These are phyloP conservation scores for Euclidium syriacum DNA, from an alignment of 345 rosid genomes.

Conservation along the genomic window DNA sequence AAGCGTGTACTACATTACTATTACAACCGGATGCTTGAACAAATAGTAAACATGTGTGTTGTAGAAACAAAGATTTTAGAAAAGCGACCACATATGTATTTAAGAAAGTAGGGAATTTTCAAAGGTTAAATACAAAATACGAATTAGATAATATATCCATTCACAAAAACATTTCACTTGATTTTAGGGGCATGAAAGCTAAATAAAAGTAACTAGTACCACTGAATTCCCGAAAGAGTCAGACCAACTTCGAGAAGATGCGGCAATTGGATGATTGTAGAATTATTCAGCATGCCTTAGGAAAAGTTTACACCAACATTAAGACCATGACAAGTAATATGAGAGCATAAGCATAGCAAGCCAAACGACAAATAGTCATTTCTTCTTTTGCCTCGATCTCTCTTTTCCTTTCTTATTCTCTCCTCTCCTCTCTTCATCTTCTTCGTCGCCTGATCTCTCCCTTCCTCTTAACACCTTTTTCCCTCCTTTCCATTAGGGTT, in stretches of 20 bases:
- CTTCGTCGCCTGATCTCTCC: too few relatives aligned
- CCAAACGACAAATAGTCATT: conserved; percentile 85
- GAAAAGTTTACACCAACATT: conserved; percentile 91
- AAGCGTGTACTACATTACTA: conserved; percentile 77
- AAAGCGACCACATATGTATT: background rate
- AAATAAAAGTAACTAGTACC: conserved; percentile 38
- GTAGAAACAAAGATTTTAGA: conserved; percentile 13
- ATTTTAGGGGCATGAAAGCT: too few relatives aligned
- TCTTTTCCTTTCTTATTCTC: too few relatives aligned
- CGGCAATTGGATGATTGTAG: conserved; percentile 94
- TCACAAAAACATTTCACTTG: too few relatives aligned
- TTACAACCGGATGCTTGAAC: conserved; percentile 93
- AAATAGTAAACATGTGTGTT: conserved; percentile 95
- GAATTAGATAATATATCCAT: too few relatives aligned
- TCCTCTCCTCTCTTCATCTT: too few relatives aligned
- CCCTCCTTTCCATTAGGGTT: too few relatives aligned
- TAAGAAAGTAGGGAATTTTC: background rate
- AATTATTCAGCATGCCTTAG: conserved; percentile 96
- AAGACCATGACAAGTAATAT: conserved; percentile 93
- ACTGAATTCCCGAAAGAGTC: conserved; percentile 95
- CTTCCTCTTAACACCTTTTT: too few relatives aligned
- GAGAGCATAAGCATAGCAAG: conserved; percentile 81
- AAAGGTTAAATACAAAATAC: too few relatives aligned
- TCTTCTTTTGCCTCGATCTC: too few relatives aligned
- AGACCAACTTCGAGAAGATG: conserved; percentile 98